Base-by-base conservation (phyloP, 2,329 filamentous ascomycete species). In the Monosporascus sp. region DNA sequence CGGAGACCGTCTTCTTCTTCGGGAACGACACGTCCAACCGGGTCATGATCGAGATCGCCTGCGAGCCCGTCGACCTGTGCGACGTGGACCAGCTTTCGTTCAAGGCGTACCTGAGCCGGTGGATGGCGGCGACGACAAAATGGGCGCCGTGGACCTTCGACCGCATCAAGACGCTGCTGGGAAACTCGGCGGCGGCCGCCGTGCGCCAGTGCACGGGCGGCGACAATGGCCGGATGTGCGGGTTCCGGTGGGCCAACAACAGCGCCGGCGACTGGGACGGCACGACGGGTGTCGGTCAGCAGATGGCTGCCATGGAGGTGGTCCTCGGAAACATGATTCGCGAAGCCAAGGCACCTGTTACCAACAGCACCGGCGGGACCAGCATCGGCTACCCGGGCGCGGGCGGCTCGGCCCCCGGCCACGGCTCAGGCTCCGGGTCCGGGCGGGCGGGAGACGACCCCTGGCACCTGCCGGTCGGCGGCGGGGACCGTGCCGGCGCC, bases 251-350 rank as follows among this genome's bases (percentile, higher is more conserved):
- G 83, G 77, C 76, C 46, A 74, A 77, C 50, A 71, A 75, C 52
- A 67, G 65, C 6, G 31, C 31, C 31, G 72, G 69, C 1, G 67
- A 68, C 8, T 87, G 78, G 68, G 83, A 88, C 64, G 80, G 81
- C 24, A 75, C 74, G 2, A 77, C 74, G 7, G 86, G 85, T 7
- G 79, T 88, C 2, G 86, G 86, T 5, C 84, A 88, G 66, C 85
- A 88, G 68, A 89, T 89, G 86, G 77, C 81, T 1, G 84, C 81
- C 2, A 72, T 89, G 66, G 83, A 88, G 62, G 75, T 87, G 9
- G 78, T 87, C 7, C 76, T 88, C 46, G 78, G 79, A 38, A 85
- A 82, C 60, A 74, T 86, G 66, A 79, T 87, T 49, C 60, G 74
- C 37, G 57, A 74, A 57, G 72, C 67, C 7, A 62, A 69, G 14